A percentile compares a stretch with the other conserved stretches of the same genome.
Conservation (phyloP, 306 rosid species). For the Citrullus amarus region DNA sequence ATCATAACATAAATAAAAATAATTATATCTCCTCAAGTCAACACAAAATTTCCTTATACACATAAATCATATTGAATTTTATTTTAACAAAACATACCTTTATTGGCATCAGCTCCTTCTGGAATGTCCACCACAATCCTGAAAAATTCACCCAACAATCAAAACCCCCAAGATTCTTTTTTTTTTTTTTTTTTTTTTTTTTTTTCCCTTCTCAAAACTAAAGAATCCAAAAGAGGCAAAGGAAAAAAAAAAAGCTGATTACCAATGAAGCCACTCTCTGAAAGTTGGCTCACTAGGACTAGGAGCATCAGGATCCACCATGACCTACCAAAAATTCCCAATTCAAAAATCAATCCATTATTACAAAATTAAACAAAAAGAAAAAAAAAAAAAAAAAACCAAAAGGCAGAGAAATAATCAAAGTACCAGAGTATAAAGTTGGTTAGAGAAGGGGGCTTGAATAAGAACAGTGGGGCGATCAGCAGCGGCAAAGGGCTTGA, state of each 20-base stretch:
- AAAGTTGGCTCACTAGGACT: slow-evolving; percentile 25
- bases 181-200: no score
- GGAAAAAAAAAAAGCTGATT: neutral
- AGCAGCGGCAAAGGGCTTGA: slow-evolving; percentile 17
- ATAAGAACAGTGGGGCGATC: slow-evolving; percentile 13
- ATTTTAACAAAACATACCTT: slow-evolving; percentile 8
- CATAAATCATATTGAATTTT: neutral
- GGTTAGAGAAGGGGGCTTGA: slow-evolving; percentile 7
- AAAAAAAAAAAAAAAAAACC: neutral
- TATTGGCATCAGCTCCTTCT: slow-evolving; percentile 15
- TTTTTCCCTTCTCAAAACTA: neutral
- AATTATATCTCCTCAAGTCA: neutral
- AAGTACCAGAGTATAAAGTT: slow-evolving; percentile 16
- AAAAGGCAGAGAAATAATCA: neutral
- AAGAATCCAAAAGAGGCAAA: neutral
- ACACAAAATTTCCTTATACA: neutral
- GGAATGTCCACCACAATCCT: slow-evolving; percentile 26
- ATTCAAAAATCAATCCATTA: neutral
- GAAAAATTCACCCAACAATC: neutral
- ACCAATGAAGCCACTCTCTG: slow-evolving; percentile 32
- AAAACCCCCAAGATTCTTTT: neutral
- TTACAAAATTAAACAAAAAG: neutral
- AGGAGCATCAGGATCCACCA: slow-evolving; percentile 32
- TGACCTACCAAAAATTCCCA: slow-evolving; percentile 9
- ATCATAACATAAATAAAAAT: neutral